Conservation (phyloP, 371 early-diverging fungal genomes). For the Encephalitozoon romaleae region DNA sequence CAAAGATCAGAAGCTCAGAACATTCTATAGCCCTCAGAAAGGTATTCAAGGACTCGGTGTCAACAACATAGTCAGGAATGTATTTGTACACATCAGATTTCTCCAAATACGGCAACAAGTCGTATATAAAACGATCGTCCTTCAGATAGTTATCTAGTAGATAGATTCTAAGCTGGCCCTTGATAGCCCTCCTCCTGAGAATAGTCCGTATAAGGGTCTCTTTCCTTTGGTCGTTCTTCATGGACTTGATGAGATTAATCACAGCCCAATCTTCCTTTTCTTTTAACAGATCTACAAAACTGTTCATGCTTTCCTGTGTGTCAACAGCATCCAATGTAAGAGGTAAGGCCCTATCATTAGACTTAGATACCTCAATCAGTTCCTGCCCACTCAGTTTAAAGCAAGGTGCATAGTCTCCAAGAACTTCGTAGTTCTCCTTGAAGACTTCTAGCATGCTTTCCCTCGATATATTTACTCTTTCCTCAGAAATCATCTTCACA, state of each 20-base stretch:
- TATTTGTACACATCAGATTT: slow-evolving; percentile 3
- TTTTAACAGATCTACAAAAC: slow-evolving; percentile 1
- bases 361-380: neutral
- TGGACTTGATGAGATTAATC: neutral
- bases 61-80: slow-evolving; percentile 6
- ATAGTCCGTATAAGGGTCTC: neutral
- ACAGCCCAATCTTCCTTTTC: slow-evolving; percentile 1
- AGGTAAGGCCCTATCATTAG: neutral
- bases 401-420: neutral
- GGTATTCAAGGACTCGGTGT: slow-evolving; percentile 13
- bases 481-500: neutral
- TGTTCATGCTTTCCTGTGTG: neutral
- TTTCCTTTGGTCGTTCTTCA: neutral
- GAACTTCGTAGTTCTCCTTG: slow-evolving; percentile 4
- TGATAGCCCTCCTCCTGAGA: slow-evolving; percentile 4
- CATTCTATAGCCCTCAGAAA: slow-evolving; percentile 23
- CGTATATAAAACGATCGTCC: slow-evolving; percentile 6
- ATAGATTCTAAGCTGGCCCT: slow-evolving; percentile 1
- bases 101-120: slow-evolving; percentile 16
- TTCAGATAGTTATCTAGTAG: neutral
- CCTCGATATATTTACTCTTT: neutral
- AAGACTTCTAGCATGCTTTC: neutral
- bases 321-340: neutral
- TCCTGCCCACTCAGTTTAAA: slow-evolving; percentile 16
- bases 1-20: slow-evolving; percentile 18